A percentile compares a stretch with the other conserved stretches of the same genome.
Evolutionary conservation across 1,284 basidiomycete species (phyloP).

Genomic region (Golubevia pallescens): DNA sequence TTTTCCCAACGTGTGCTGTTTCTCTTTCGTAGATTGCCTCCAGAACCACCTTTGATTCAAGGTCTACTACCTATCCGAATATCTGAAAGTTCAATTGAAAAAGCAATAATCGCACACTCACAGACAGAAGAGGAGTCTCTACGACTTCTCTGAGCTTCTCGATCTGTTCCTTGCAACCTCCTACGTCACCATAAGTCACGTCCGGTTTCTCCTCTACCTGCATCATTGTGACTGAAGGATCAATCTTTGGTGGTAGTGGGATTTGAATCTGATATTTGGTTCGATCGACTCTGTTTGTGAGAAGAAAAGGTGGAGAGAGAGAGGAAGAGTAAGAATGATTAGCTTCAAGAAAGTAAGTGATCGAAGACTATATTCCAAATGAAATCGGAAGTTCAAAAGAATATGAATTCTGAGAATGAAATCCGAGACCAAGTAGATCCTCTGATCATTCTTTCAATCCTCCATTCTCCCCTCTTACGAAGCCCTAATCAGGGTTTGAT

Average conservation of each 20-base stretch:
- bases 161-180: constrained; percentile 99
- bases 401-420: not conserved
- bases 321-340: not conserved
- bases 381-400: not conserved
- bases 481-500: not conserved
- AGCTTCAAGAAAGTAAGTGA: too few relatives aligned
- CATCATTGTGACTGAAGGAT: constrained; percentile 99
- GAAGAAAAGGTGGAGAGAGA: not conserved
- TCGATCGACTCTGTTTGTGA: constrained; percentile 47
- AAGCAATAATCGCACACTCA: constrained; percentile 66
- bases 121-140: constrained; percentile 92
- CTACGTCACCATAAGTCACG: constrained; percentile 96
- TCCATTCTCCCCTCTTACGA: too few relatives aligned
- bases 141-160: constrained; percentile 99
- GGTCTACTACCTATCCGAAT: too few relatives aligned
- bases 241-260: constrained; percentile 99
- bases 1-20: too few relatives aligned
- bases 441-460: too few relatives aligned
- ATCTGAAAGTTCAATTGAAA: not conserved
- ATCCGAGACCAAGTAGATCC: not conserved
- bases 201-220: constrained; percentile 99
- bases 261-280: constrained; percentile 99
- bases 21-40: too few relatives aligned
- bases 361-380: too few relatives aligned
- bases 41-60: too few relatives aligned